Base-by-base conservation (phyloP, 1,284 basidiomycete species). In the Ceratobasidium sp. region DNA sequence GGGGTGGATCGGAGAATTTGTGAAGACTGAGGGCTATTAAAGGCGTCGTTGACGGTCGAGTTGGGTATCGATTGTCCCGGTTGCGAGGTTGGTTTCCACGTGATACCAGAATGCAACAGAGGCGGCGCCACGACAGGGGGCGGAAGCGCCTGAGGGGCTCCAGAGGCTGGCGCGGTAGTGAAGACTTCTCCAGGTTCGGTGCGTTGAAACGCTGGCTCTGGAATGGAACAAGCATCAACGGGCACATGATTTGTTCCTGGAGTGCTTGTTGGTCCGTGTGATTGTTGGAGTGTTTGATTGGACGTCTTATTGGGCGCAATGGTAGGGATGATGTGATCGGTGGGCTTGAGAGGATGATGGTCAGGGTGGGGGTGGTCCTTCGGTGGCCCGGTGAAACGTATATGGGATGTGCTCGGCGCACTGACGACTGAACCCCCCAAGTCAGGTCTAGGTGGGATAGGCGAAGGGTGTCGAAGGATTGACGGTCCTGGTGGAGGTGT, bases 321-420 rank as follows among this genome's bases (percentile, higher is more conserved):
- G 1, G 44, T 16, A 33, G 51, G 21, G 16, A 54, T 3, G 14
- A 67, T 25, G 3, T 38, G 48, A 36, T 67, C 63, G 11, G 30
- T 54, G 40, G 63, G 51, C 51, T 67, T 67, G 23, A 67, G 38
- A 18, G 63, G 63, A 44, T 67, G 63, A 33, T 69, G 64, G 36
- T 56, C 38, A 12, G 64, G 64, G 44, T 69, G 64, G 7, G 64
- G 64, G 53, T 69, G 64, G 23, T 69, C 64, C 33, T 69, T 69
- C 18, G 64, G 64, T 9, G 64, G 64, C 16, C 64, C 64, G 44
- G 64, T 69, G 33, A 69, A 69, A 53, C 64, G 64, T 30, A 69
- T 69, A 38, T 69, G 64, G 23, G 64, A 58, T 14, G 16, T 12
- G 53, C 40, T 51, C 6, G 46, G 36, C 25, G 28, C 5, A n/a